These are phyloP conservation scores for Neocucurbitaria cava DNA, from an alignment of 2,329 filamentous ascomycete genomes.

Conservation along the genomic window DNA sequence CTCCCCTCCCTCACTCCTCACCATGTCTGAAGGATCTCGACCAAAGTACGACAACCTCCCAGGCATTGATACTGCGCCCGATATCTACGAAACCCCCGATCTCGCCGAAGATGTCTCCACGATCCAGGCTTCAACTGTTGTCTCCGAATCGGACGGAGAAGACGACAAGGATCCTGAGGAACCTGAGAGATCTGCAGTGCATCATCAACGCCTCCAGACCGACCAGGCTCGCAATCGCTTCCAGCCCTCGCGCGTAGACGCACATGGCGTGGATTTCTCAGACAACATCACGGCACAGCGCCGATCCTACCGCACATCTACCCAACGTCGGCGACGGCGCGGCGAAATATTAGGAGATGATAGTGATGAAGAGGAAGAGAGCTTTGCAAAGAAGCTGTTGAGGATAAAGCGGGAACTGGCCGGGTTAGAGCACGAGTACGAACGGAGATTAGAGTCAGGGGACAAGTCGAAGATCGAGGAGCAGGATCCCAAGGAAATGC, in stretches of 20 bases:
- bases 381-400: constrained; percentile 78
- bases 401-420: constrained; percentile 83
- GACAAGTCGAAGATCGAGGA: constrained; percentile 48
- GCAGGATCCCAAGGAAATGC: constrained; percentile 62
- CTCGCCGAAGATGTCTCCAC: constrained; percentile 90
- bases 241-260: constrained; percentile 75
- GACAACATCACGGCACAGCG: constrained; percentile 80
- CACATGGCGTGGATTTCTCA: constrained; percentile 83
- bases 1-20: neutral
- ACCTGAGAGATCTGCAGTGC: constrained; percentile 61
- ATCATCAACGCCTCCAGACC: constrained; percentile 76
- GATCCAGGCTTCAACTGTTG: constrained; percentile 60
- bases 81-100: constrained; percentile 96
- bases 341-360: constrained; percentile 73
- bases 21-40: constrained; percentile 42
- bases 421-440: constrained; percentile 65
- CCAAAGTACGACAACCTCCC: constrained; percentile 59
- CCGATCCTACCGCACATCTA: constrained; percentile 81
- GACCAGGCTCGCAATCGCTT: constrained; percentile 83
- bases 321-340: constrained; percentile 67
- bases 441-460: constrained; percentile 56
- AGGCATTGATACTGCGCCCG: constrained; percentile 77
- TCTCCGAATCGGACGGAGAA: constrained; percentile 61
- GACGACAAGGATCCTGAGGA: constrained; percentile 52
- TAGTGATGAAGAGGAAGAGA: constrained; percentile 73